These are phyloP conservation scores for Pancytospora philotis DNA, from an alignment of 371 early-diverging fungal species.

Conservation along the genomic window DNA sequence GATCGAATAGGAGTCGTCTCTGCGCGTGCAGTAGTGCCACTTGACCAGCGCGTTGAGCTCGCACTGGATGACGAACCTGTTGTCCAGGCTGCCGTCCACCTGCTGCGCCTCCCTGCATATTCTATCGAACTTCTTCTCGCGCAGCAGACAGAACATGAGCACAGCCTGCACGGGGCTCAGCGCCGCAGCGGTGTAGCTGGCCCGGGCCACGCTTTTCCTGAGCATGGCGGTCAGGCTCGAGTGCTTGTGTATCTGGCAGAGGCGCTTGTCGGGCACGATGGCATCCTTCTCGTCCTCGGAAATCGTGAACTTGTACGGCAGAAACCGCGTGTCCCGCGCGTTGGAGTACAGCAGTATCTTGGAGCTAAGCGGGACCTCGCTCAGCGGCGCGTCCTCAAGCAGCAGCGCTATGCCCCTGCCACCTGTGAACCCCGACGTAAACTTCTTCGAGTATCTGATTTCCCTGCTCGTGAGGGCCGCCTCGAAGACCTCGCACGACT, in stretches of 20 bases:
- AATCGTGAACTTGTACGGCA: constrained; percentile 22
- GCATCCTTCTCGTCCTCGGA: constrained; percentile 13
- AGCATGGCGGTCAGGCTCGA: not conserved
- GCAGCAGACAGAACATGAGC: constrained; percentile 18
- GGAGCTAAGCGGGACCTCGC: not conserved
- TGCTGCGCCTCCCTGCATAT: constrained; percentile 7
- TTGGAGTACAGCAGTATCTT: constrained; percentile 18
- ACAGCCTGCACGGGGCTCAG: constrained; percentile 8
- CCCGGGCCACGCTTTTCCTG: not conserved
- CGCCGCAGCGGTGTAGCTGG: constrained; percentile 1
- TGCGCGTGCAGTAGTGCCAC: constrained; percentile 6
- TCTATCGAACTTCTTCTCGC: constrained; percentile 11
- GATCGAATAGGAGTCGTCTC: not conserved
- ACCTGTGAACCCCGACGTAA: constrained; percentile 2
- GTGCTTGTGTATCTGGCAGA: constrained; percentile 7
- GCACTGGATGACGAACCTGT: constrained; percentile 20
- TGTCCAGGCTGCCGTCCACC: constrained; percentile 16
- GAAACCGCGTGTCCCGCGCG: constrained; percentile 21
- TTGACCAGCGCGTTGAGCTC: constrained; percentile 10
- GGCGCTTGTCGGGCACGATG: not conserved
- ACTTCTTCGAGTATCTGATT: constrained; percentile 16
- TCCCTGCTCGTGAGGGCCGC: constrained; percentile 1
- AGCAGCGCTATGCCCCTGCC: constrained; percentile 7
- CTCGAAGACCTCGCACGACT: constrained; percentile 23
- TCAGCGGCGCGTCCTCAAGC: constrained; percentile 7